Conservation (phyloP, 257 asterid genomes). For the Solanum acaule region DNA sequence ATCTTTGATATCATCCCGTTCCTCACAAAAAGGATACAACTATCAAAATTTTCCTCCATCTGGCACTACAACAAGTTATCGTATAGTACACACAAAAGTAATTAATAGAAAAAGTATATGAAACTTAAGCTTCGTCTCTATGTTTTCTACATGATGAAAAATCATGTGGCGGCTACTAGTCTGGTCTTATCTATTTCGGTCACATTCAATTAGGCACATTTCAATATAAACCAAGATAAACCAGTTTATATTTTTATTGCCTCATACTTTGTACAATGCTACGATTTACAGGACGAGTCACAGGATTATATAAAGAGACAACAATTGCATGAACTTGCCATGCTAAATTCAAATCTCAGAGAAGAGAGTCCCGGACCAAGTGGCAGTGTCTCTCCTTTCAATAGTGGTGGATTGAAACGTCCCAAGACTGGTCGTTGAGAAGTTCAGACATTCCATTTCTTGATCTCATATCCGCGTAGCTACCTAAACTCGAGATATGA, state of each 20-base stretch:
- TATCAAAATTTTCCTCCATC: not conserved
- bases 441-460: not conserved
- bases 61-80: not conserved
- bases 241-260: not conserved
- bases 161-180: not conserved
- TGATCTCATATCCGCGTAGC: not conserved
- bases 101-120: not conserved
- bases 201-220: not conserved
- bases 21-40: not conserved
- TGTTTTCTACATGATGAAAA: not conserved
- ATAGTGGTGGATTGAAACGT: constrained; percentile 87
- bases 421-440: constrained; percentile 83
- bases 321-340: constrained; percentile 89
- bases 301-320: constrained; percentile 91
- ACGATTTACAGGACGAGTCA: constrained; percentile 66
- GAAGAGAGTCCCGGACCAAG: constrained; percentile 99
- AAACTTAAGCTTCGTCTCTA: not conserved
- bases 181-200: not conserved
- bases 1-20: not conserved
- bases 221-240: not conserved
- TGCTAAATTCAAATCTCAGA: constrained; percentile 83
- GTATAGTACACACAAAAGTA: not conserved
- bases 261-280: not conserved
- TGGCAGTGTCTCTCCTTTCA: constrained; percentile 91
- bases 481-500: constrained; percentile 1